phyloP scores from a whole-genome alignment of 2,329 filamentous ascomycete species.

The Trichophyton simii region DNA sequence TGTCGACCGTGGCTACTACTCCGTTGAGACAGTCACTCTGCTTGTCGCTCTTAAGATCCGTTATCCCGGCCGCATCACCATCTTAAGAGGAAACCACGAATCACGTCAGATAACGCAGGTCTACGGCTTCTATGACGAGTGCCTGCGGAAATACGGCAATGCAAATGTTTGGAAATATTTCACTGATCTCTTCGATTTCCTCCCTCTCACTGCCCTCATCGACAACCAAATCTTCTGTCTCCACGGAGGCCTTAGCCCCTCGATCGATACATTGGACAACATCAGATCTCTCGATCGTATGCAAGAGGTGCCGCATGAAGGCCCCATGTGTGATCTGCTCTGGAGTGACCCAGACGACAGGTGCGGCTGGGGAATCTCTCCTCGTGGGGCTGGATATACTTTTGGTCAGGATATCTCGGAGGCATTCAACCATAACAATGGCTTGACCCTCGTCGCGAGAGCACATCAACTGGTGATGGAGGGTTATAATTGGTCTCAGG shows the following conservation, averaged over 20 bases:
- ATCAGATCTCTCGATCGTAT: slow-evolving; percentile 61
- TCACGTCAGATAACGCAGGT: slow-evolving; percentile 67
- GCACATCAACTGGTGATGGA: slow-evolving; percentile 67
- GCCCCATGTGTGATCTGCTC: slow-evolving; percentile 63
- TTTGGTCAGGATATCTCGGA: slow-evolving; percentile 61
- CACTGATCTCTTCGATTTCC: slow-evolving; percentile 66
- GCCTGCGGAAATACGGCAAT: slow-evolving; percentile 64
- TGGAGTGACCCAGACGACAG: slow-evolving; percentile 65
- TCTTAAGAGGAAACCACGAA: slow-evolving; percentile 64
- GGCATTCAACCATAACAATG: slow-evolving; percentile 68
- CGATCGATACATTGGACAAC: slow-evolving; percentile 63
- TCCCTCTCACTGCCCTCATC: slow-evolving; percentile 60
- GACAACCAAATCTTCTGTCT: slow-evolving; percentile 63
- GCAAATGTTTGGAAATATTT: slow-evolving; percentile 69
- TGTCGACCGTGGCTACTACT: slow-evolving; percentile 63
- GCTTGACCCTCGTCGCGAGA: slow-evolving; percentile 56
- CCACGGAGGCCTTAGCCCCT: slow-evolving; percentile 58
- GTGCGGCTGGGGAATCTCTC: slow-evolving; percentile 57
- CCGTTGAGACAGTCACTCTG: slow-evolving; percentile 59
- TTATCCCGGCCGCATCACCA: slow-evolving; percentile 59
- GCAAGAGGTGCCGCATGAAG: slow-evolving; percentile 65
- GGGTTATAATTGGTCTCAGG: slow-evolving; percentile 79
- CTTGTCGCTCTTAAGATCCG: slow-evolving; percentile 56
- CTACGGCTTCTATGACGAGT: slow-evolving; percentile 69
- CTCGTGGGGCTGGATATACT: slow-evolving; percentile 51